Evolutionary conservation across 495 filamentous ascomycete species (phyloP), one percentile per base, ranked within the genome.

Genomic region (Cladorrhinum samala): DNA sequence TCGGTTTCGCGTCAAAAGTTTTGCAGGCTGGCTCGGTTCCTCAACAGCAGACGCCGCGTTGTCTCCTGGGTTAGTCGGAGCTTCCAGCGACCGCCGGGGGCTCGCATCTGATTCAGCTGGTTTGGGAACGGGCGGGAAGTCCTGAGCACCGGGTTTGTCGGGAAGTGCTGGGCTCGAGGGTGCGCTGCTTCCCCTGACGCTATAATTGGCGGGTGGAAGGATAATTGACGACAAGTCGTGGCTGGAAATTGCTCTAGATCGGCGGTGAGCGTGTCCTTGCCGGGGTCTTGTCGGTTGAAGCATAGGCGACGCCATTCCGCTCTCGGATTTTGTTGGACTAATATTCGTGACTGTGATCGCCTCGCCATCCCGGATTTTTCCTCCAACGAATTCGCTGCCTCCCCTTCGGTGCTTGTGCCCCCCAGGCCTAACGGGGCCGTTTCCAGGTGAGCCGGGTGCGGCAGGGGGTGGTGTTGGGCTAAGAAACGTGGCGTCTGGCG

Each of bases 181-280:
- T 5, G 86, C 84, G 61, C 83, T 91, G 45, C 72, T 81, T 27
- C 78, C 75, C 43, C 73, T 72, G 24, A 76, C 40, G 50, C 69
- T 70, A 17, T 81, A 65, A 18, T 64, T 65, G 2, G 78, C 65
- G 9, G 80, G 78, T 52, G 85, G 84, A 20, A 89, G 70, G 42
- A 95, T 87, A 17, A 82, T 77, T 6, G 83, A 83, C 6, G 66
- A 59, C 3, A 94, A 67, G 69, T 96, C 91, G 54, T 90, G 83
- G 54, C 78, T 85, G n/a, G 89, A 93, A 9, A 95, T 83, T 1
- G 91, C 91, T 30, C 81, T 84, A n/a, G 89, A 94, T 52, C 91
- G 81, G 46, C 89, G 81, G 72, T 95, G 91, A 11, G 84, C 84
- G 70, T 96, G 91, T 17, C 87, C 82, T 60, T 87, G 79, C 51